Percentiles rank a stretch among this genome's conserved stretches.
Evolutionary conservation across 2,329 filamentous ascomycete species (phyloP).

Genomic region (Neopestalotiopsis sp.): DNA sequence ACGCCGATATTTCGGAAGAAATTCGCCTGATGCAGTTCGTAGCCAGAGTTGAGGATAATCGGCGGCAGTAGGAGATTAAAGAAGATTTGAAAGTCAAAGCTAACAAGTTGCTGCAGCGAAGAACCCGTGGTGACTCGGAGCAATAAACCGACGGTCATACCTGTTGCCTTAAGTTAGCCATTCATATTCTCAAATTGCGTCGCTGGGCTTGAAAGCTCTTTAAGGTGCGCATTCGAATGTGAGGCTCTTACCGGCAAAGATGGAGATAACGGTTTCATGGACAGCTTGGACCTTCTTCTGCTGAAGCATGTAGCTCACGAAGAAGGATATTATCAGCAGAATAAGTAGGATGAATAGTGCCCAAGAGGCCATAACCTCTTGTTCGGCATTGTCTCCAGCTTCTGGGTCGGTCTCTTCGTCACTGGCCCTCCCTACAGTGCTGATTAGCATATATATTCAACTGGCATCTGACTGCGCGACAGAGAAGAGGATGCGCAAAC

Average conservation of each 20-base stretch:
- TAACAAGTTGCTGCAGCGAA: conserved; percentile 87
- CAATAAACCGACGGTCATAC: conserved; percentile 93
- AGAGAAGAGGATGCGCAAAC: conserved; percentile 22
- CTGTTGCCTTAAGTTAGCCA: conserved; percentile 47
- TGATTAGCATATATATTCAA: conserved; percentile 24
- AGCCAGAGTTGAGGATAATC: conserved; percentile 96
- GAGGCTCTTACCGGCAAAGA: conserved; percentile 77
- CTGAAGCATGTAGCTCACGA: conserved; percentile 96
- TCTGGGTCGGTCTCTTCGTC: conserved; percentile 55
- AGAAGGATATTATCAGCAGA: conserved; percentile 91
- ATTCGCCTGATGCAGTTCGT: conserved; percentile 97
- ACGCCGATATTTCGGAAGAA: conserved; percentile 99
- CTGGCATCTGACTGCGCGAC: neutral
- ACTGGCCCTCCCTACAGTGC: conserved; percentile 45
- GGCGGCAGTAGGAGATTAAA: conserved; percentile 98
- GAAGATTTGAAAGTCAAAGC: conserved; percentile 99
- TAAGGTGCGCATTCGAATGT: conserved; percentile 19
- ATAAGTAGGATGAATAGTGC: conserved; percentile 96
- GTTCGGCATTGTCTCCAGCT: conserved; percentile 77
- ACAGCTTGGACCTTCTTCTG: conserved; percentile 97
- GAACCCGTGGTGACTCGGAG: conserved; percentile 82
- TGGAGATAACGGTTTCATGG: conserved; percentile 97
- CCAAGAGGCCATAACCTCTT: conserved; percentile 96
- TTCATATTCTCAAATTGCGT: neutral
- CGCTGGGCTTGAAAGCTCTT: conserved; percentile 1